Evolutionary conservation across 116 monocot species (phyloP), one percentile per base, ranked within the genome.

Genomic region (Trichopus zeylanicus): DNA sequence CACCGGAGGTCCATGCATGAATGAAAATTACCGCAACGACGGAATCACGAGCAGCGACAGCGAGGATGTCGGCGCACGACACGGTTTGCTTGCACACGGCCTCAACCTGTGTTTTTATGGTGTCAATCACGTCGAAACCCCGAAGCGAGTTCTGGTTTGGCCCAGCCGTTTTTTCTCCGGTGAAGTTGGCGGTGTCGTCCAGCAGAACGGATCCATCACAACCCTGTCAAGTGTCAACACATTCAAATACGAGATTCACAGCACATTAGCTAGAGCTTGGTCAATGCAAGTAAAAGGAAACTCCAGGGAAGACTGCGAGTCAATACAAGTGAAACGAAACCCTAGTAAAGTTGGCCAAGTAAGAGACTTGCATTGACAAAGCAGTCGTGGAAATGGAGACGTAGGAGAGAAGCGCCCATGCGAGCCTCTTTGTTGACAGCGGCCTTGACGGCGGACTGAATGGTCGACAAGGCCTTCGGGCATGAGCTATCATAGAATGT

Each of bases 1-100:
- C 12, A 37, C 15, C 37, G 3, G n/a, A 42, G 12, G n/a, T 9
- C 3, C 42, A 39, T 39, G 9, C 9, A 39, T 39, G 38, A 3
- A 42, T 42, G 49, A 1, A 25, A 49, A 49, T 46, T 46, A 46
- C 85, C 3, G 73, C 72, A 22, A 60, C 73, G 15, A 87, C 82
- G 1, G 75, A 62, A 32, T 84, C 79, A 32, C 75, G 56, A 31
- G 63, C 69, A 21, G 73, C 72, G 38, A 84, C 49, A 6, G 87
- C 78, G 25, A 87, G 57, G 48, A 82, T 70, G 53, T 87, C 87
- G 3, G 87, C 75, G 53, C 87, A 87, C 13, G 87, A 78, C 55
- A 87, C 87, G 8, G 69, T 59, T 15, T 64, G 62, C 2, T 56
- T 57, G 73, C 85, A 85, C 13, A 42, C 70, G 7, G 32, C 52